Conservation (phyloP, 192 early-diverging fungal genomes). For the Coemansia interrupta region DNA sequence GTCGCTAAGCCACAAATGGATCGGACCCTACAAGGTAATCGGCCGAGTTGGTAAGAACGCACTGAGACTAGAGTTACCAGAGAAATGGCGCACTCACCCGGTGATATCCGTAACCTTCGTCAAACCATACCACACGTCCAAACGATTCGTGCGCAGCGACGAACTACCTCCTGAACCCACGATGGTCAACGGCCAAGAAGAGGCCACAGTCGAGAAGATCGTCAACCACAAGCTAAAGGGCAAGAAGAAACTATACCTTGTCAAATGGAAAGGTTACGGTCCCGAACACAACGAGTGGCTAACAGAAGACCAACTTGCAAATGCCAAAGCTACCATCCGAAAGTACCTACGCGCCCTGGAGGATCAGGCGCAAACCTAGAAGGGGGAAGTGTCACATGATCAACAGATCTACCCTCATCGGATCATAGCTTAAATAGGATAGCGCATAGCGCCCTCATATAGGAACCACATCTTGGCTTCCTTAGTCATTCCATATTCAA, state of each 20-base stretch:
- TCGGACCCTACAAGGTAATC: neutral
- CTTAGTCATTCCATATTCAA: no score
- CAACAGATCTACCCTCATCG: no score
- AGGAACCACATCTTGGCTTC: no score
- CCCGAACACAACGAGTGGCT: neutral
- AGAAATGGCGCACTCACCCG: neutral
- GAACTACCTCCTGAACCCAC: neutral
- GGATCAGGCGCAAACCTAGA: slow-evolving; percentile 2
- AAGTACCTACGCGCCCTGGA: neutral
- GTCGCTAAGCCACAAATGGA: neutral
- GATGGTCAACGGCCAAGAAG: neutral
- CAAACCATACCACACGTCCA: neutral
- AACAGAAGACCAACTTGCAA: neutral
- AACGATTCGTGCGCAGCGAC: neutral
- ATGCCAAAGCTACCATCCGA: neutral
- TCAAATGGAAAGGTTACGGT: neutral
- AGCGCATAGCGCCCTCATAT: no score
- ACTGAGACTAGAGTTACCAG: neutral
- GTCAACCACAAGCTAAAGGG: neutral
- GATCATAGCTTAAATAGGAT: no score
- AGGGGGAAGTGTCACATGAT: slow-evolving; percentile 2
- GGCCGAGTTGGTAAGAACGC: neutral
- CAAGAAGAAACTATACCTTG: slow-evolving; percentile 1
- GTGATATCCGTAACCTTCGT: neutral
- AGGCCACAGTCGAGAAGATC: neutral